These are phyloP conservation scores for Aspergillus felis DNA, from an alignment of 2,329 filamentous ascomycete genomes.

Conservation along the genomic window DNA sequence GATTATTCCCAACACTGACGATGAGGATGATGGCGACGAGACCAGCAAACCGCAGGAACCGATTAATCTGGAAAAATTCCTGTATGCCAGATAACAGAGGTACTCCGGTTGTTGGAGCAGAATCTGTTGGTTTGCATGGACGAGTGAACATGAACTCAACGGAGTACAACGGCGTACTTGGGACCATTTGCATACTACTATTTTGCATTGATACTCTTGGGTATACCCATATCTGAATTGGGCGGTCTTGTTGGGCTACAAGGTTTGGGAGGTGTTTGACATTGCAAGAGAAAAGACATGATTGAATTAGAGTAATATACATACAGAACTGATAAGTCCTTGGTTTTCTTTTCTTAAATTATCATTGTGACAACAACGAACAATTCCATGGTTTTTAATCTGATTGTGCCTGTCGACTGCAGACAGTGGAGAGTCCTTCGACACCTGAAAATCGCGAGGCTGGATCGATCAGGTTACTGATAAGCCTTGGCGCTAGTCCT, in stretches of 20 bases:
- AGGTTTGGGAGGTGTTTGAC: neutral
- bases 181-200: neutral
- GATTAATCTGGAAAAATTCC: conserved; percentile 16
- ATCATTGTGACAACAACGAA: neutral
- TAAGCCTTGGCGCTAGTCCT: conserved; percentile 12
- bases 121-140: neutral
- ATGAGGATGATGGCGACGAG: conserved; percentile 28
- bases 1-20: conserved; percentile 50
- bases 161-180: neutral
- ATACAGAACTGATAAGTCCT: neutral
- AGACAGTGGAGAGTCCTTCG: conserved; percentile 1
- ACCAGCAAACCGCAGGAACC: conserved; percentile 5
- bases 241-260: neutral
- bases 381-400: neutral
- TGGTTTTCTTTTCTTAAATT: too few relatives aligned
- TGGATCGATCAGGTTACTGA: conserved; percentile 14
- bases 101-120: conserved; percentile 31
- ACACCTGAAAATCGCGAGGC: conserved; percentile 12
- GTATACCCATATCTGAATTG: neutral
- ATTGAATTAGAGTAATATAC: neutral
- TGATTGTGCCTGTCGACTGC: conserved; percentile 1
- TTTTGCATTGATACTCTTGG: neutral
- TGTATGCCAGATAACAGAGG: conserved; percentile 17
- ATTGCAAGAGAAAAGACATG: neutral
- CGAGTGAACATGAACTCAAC: neutral